These are phyloP conservation scores for Penicillium sp. DNA, from an alignment of 2,329 filamentous ascomycete species.

Conservation along the genomic window DNA sequence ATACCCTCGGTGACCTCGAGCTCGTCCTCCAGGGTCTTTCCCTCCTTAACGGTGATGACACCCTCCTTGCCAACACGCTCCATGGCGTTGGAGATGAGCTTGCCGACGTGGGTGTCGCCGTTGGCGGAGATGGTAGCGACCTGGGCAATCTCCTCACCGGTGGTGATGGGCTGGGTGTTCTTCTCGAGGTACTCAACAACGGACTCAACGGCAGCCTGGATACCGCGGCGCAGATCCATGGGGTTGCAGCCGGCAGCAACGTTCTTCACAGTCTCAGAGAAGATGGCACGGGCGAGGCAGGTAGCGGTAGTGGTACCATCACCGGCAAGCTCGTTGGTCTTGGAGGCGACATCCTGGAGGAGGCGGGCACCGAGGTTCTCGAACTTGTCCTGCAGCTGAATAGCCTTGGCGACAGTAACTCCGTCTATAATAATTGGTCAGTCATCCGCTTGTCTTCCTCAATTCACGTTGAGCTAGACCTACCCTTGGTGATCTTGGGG, in stretches of 20 bases:
- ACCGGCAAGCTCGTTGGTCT: slow-evolving; percentile 98
- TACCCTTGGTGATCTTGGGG: slow-evolving; percentile 99
- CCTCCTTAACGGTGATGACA: slow-evolving; percentile 99
- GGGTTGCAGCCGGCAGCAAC: slow-evolving; percentile 99
- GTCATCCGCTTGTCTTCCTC: slow-evolving; percentile 16
- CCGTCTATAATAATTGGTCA: slow-evolving; percentile 57
- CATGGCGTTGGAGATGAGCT: slow-evolving; percentile 97
- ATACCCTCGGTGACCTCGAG: slow-evolving; percentile 99
- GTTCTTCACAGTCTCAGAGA: slow-evolving; percentile 99
- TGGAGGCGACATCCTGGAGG: slow-evolving; percentile 95
- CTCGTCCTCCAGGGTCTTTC: slow-evolving; percentile 97
- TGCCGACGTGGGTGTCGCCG: slow-evolving; percentile 90
- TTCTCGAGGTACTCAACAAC: slow-evolving; percentile 91
- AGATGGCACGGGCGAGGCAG: slow-evolving; percentile 94
- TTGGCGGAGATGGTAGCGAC: slow-evolving; percentile 98
- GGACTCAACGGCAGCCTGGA: slow-evolving; percentile 91
- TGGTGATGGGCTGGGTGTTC: slow-evolving; percentile 98
- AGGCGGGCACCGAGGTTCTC: slow-evolving; percentile 98
- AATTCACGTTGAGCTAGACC: slow-evolving; percentile 23
- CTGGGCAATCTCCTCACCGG: slow-evolving; percentile 93
- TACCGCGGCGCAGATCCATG: slow-evolving; percentile 96
- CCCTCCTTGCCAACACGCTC: slow-evolving; percentile 99
- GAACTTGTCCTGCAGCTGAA: slow-evolving; percentile 96
- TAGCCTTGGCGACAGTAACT: slow-evolving; percentile 85
- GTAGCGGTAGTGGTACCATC: slow-evolving; percentile 98